These are phyloP conservation scores for Boletellus deceptivus DNA, from an alignment of 1,284 basidiomycete genomes.

Conservation along the genomic window DNA sequence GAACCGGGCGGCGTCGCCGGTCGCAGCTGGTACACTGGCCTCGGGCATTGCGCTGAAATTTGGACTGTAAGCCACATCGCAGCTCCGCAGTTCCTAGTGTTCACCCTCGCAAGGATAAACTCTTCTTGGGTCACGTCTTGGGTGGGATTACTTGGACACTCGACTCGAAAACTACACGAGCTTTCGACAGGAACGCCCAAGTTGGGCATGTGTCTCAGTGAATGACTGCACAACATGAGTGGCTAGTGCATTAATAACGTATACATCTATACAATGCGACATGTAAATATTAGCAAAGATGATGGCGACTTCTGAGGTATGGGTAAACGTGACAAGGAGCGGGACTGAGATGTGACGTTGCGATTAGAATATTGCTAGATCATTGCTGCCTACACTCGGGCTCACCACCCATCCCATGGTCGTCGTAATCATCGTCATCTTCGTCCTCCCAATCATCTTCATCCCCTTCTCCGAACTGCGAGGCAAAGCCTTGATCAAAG, in stretches of 20 bases:
- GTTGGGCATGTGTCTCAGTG: slow-evolving; percentile 33
- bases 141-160: slow-evolving; percentile 63
- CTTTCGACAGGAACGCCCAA: slow-evolving; percentile 39
- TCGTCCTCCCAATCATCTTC: slow-evolving; percentile 70
- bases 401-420: slow-evolving; percentile 42
- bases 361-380: slow-evolving; percentile 15
- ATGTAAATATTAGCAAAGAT: slow-evolving; percentile 22
- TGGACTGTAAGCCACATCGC: slow-evolving; percentile 42
- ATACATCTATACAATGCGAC: slow-evolving; percentile 27
- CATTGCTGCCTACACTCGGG: slow-evolving; percentile 69
- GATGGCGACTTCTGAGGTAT: slow-evolving; percentile 18
- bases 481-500: slow-evolving; percentile 68
- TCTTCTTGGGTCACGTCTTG: slow-evolving; percentile 58
- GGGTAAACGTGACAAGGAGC: slow-evolving; percentile 11
- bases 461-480: slow-evolving; percentile 68
- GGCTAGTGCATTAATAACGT: slow-evolving; percentile 21
- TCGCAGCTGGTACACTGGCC: slow-evolving; percentile 66
- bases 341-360: slow-evolving; percentile 8
- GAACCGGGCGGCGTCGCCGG: slow-evolving; percentile 42
- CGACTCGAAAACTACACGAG: slow-evolving; percentile 48
- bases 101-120: slow-evolving; percentile 38
- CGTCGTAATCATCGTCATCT: slow-evolving; percentile 55
- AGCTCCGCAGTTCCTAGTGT: background rate
- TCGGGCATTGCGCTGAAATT: slow-evolving; percentile 62
- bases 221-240: slow-evolving; percentile 1